phyloP scores from a whole-genome alignment of 768 basidiomycete genomes.

The Calocera viscosa region DNA sequence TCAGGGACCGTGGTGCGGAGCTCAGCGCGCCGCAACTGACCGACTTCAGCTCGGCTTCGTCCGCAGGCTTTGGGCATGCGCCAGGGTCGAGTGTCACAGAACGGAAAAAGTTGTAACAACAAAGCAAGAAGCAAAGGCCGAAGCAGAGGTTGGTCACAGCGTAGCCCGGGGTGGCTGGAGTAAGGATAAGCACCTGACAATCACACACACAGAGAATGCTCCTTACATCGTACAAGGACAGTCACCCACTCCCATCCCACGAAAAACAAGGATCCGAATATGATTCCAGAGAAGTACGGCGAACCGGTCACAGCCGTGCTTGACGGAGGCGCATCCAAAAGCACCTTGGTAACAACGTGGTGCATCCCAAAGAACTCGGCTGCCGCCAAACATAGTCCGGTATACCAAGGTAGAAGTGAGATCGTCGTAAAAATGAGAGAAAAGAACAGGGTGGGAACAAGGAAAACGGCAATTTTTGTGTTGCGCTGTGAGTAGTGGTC shows the following conservation, averaged over 20 bases:
- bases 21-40: constrained; percentile 35
- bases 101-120: constrained; percentile 83
- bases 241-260: constrained; percentile 73
- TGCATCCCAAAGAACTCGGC: constrained; percentile 91
- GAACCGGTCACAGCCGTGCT: constrained; percentile 74
- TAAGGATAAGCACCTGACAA: not conserved
- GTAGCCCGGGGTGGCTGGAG: constrained; percentile 61
- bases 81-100: constrained; percentile 83
- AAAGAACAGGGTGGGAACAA: constrained; percentile 64
- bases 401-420: constrained; percentile 79
- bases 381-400: constrained; percentile 65
- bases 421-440: constrained; percentile 76
- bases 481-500: constrained; percentile 47
- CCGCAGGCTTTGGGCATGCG: constrained; percentile 63
- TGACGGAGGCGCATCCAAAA: constrained; percentile 69
- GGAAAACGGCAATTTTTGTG: constrained; percentile 66
- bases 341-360: constrained; percentile 77
- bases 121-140: constrained; percentile 53
- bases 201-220: not conserved
- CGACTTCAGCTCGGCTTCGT: constrained; percentile 75
- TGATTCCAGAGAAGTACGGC: constrained; percentile 89
- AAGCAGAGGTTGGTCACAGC: constrained; percentile 66
- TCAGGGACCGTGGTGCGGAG: not conserved
- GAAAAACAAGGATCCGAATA: constrained; percentile 74
- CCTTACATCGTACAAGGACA: constrained; percentile 56